Base-by-base conservation (phyloP, 2,329 filamentous ascomycete genomes). In the Clarireedia paspali region DNA sequence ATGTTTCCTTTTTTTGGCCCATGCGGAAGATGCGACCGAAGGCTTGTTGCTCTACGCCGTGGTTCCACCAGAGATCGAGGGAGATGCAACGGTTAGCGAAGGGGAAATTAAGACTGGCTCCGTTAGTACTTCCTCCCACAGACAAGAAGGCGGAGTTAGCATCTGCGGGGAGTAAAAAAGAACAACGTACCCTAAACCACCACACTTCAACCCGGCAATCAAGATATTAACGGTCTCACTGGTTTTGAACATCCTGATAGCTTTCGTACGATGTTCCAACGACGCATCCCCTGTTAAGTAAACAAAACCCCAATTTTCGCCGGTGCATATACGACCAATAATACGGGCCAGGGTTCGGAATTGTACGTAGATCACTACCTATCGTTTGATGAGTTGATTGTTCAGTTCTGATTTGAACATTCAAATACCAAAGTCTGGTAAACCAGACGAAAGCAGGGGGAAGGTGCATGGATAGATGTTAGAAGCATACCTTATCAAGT, bases 1-100 rank as follows among this genome's bases (percentile, higher is more conserved):
- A 72, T 0, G 84, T 84, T 36, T 80, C 71, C 44, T 84, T 79
- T 0, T 65, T 59, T 60, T 92, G 88, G 0, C 85, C 85, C 2
- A 84, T 82, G 5, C 87, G 77, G 62, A 79, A 80, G 0, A 89
- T 79, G 0, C 87, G 78, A 1, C 72, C 72, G 40, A 77, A 77
- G 0, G 80, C 84, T 63, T 89, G 87, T n/a, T 82, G 71, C 61
- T 89, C 84, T 2, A 68, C 65, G 4, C 59, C 62, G 38, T 67
- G 65, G 48, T 69, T 69, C 66, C 66, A 68, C 75, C 65, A 67
- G 4, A 68, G 60, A 52, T 67, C 66, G 3, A 80, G 65, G 14
- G 72, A 69, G 42, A 80, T 75, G 26, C 65, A 65, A 9, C 67
- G 67, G 50, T 68, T 68, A 0, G 83, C 83, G 67, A 77, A 77